Percentiles rank a stretch among this genome's conserved stretches.
Conservation (phyloP, 495 filamentous ascomycete species). For the Ramalina intermedia region DNA sequence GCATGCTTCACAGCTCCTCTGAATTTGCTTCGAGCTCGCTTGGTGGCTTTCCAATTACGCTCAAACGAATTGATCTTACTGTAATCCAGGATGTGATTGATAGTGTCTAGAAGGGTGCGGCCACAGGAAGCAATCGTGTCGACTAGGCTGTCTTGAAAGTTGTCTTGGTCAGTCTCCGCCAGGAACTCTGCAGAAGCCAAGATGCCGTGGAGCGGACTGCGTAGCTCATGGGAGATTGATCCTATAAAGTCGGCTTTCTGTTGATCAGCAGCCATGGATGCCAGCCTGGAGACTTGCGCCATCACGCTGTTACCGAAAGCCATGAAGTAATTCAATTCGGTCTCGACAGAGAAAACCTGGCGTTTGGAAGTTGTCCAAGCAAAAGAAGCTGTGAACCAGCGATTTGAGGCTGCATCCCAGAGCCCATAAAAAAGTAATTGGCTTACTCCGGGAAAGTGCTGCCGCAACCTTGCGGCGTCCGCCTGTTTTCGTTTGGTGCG, state of each 20-base stretch:
- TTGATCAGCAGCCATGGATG: conserved; percentile 23
- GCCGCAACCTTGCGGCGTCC: conserved; percentile 29
- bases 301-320: conserved; percentile 53
- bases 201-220: conserved; percentile 65
- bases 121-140: conserved; percentile 64
- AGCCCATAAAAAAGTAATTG: conserved; percentile 30
- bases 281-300: conserved; percentile 47
- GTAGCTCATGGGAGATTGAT: conserved; percentile 62
- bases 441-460: conserved; percentile 26
- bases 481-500: conserved; percentile 20
- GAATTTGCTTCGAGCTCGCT: conserved; percentile 14
- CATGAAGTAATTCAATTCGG: conserved; percentile 37
- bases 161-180: conserved; percentile 29
- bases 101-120: conserved; percentile 58
- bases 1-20: conserved; percentile 19
- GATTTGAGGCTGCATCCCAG: conserved; percentile 53
- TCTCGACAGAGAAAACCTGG: conserved; percentile 26
- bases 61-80: conserved; percentile 51
- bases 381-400: conserved; percentile 57
- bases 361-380: conserved; percentile 36
- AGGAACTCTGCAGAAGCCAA: conserved; percentile 57
- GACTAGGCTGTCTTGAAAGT: conserved; percentile 49
- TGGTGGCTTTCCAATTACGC: conserved; percentile 17
- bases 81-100: conserved; percentile 56
- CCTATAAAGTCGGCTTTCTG: conserved; percentile 59